Percentiles rank a stretch among this genome's conserved stretches.
These are phyloP conservation scores for Agroathelia rolfsii DNA, from an alignment of 1,284 basidiomycete species.

Conservation along the genomic window DNA sequence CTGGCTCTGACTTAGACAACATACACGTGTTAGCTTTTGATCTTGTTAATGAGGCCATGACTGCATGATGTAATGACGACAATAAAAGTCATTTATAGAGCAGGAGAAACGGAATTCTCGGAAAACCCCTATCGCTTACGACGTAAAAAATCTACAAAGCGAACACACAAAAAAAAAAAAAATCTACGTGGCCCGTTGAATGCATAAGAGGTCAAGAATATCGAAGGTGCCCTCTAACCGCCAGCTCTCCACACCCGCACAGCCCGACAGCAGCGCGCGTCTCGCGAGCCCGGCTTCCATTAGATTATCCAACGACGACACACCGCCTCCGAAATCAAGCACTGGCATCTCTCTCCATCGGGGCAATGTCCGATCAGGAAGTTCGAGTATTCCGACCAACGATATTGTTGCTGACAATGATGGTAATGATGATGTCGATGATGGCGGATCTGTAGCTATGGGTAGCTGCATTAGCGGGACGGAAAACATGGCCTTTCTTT, in stretches of 20 bases:
- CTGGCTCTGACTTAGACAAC: too few relatives aligned
- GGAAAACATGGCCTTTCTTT: conserved; percentile 54
- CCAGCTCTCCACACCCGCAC: conserved; percentile 12
- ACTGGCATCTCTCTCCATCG: conserved; percentile 45
- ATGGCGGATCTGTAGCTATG: conserved; percentile 12
- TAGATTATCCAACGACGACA: conserved; percentile 37
- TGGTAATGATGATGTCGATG: too few relatives aligned
- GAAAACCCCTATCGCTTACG: too few relatives aligned
- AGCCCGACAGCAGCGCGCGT: conserved; percentile 17
- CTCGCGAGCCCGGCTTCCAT: conserved; percentile 26
- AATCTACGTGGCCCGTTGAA: too few relatives aligned
- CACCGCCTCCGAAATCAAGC: conserved; percentile 56
- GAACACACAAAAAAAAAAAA: too few relatives aligned
- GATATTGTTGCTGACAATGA: conserved; percentile 6
- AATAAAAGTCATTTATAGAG: too few relatives aligned
- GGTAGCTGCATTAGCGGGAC: conserved; percentile 56
- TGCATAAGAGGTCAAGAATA: conserved; percentile 28
- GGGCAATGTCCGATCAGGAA: conserved; percentile 49
- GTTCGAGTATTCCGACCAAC: conserved; percentile 35
- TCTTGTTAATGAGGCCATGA: too few relatives aligned
- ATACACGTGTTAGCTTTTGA: too few relatives aligned
- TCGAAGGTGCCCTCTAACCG: too few relatives aligned
- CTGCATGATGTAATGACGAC: too few relatives aligned
- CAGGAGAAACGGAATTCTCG: too few relatives aligned
- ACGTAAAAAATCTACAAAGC: too few relatives aligned